Evolutionary conservation across 192 early-diverging fungal species (phyloP).

Genomic region (Podila clonocystis): DNA sequence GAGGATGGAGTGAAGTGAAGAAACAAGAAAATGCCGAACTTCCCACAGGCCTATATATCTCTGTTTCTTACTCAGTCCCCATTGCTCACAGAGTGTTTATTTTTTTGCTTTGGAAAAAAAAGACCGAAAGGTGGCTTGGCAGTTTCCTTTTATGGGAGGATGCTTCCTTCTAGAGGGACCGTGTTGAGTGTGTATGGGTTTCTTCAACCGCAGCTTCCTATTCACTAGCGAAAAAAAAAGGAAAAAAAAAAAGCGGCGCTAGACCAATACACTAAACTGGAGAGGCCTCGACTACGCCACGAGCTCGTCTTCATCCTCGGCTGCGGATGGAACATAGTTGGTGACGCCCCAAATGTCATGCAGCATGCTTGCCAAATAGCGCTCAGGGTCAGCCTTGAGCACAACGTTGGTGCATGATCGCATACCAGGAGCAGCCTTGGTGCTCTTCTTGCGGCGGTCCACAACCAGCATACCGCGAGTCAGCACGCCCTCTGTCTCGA

Average conservation of each 20-base stretch:
- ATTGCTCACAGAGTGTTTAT: not conserved
- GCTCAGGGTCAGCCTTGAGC: slow-evolving; percentile 32
- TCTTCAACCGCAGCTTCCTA: no score
- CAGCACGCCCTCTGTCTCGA: slow-evolving; percentile 54
- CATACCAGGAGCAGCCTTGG: slow-evolving; percentile 19
- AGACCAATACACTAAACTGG: no score
- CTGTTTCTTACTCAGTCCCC: not conserved
- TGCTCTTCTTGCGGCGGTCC: slow-evolving; percentile 33
- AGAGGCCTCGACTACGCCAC: not conserved
- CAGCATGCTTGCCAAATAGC: slow-evolving; percentile 33
- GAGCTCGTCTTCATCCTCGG: not conserved
- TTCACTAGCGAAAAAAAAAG: no score
- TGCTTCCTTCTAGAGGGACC: not conserved
- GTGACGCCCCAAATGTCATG: slow-evolving; percentile 42
- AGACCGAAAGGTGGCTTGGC: not conserved
- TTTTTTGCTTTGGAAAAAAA: slow-evolving; percentile 5
- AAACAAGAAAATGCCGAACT: slow-evolving; percentile 10
- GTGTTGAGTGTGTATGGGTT: not conserved
- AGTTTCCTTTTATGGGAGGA: not conserved
- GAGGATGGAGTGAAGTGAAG: slow-evolving; percentile 2
- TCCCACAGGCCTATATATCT: not conserved
- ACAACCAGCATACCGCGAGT: slow-evolving; percentile 57
- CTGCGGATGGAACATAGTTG: not conserved
- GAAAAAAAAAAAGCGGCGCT: no score
- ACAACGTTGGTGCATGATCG: slow-evolving; percentile 21